Conservation (phyloP, 2,329 filamentous ascomycete species). For the Claviceps humidiphila region DNA sequence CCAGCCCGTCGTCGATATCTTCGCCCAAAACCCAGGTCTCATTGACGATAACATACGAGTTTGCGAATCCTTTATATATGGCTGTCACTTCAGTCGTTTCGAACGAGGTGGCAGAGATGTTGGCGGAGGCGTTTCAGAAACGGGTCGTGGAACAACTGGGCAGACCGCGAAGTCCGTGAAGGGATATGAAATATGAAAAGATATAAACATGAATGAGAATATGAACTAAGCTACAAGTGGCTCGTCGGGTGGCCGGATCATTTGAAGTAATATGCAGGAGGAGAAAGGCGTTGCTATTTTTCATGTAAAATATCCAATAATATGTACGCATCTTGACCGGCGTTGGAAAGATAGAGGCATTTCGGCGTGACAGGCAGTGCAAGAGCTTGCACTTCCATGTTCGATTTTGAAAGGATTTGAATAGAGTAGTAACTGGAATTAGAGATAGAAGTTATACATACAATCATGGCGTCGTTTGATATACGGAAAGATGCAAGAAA, state of each 20-base stretch:
- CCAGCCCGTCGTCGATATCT: neutral
- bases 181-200: no score
- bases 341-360: neutral
- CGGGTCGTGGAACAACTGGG: slow-evolving; percentile 43
- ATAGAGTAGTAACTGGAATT: no score
- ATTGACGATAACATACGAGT: slow-evolving; percentile 67
- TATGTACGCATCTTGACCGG: neutral
- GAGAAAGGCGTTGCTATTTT: no score
- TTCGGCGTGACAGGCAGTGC: neutral
- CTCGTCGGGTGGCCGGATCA: no score
- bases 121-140: slow-evolving; percentile 89
- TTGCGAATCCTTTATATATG: slow-evolving; percentile 78
- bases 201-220: neutral
- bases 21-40: slow-evolving; percentile 51
- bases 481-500: neutral
- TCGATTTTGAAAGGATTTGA: neutral
- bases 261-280: no score
- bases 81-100: slow-evolving; percentile 70
- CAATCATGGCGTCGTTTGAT: neutral
- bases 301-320: no score
- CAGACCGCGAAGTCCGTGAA: neutral
- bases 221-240: neutral
- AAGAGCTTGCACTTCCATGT: neutral
- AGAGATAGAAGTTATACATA: neutral
- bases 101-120: slow-evolving; percentile 69